Base-by-base conservation (phyloP, 805 yeast species). In the Candida quercuum region DNA sequence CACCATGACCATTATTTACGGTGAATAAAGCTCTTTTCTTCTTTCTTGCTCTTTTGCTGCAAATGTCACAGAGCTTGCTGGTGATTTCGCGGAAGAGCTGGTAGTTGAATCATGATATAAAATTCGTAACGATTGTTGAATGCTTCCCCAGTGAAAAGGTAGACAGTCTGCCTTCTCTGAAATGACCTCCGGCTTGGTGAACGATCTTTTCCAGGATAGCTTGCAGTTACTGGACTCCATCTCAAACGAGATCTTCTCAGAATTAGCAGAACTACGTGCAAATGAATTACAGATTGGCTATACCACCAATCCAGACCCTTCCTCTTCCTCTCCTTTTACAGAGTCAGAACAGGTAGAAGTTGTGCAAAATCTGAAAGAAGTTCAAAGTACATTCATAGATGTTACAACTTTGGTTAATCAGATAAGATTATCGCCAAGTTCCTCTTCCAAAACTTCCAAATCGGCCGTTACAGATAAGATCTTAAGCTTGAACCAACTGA, bases 111-210 rank as follows among this genome's bases (percentile, higher is more conserved):
- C n/a, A n/a, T n/a, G n/a, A n/a, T n/a, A n/a, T n/a, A n/a, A n/a
- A n/a, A n/a, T n/a, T n/a, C n/a, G n/a, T n/a, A n/a, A n/a, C n/a
- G n/a, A n/a, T n/a, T n/a, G n/a, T n/a, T n/a, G n/a, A n/a, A n/a
- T n/a, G n/a, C n/a, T n/a, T n/a, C n/a, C n/a, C n/a, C n/a, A n/a
- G n/a, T n/a, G n/a, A n/a, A n/a, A n/a, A n/a, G n/a, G n/a, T n/a
- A n/a, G n/a, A n/a, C n/a, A n/a, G n/a, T n/a, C n/a, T n/a, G n/a
- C n/a, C n/a, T n/a, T n/a, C n/a, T n/a, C n/a, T n/a, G n/a, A 15
- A 29, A 45, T 47, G 51, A 36, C 49, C 2, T 33, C 51, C 13
- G 43, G 45, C 3, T 33, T 49, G 17, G 42, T 49, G 20, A 47
- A 43, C 21, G 48, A 45, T 23, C 19, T 43, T 6, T 34, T 49